These are phyloP conservation scores for Apodospora peruviana DNA, from an alignment of 495 filamentous ascomycete species.

Conservation along the genomic window DNA sequence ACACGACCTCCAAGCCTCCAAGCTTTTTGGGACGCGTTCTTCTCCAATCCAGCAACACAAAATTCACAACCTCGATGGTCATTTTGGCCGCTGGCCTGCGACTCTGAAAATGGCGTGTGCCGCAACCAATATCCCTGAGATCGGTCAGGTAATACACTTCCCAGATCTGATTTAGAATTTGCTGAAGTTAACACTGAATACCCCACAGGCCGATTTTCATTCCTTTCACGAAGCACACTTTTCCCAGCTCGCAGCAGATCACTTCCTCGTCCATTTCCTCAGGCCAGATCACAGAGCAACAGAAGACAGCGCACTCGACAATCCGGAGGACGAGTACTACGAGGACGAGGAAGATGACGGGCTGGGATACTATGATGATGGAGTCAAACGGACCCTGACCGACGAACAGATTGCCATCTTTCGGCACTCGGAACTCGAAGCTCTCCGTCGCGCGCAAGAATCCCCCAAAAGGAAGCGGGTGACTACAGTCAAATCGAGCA, in stretches of 20 bases:
- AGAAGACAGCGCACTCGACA: conserved; percentile 5
- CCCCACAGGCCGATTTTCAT: conserved; percentile 69
- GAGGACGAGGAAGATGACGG: conserved; percentile 58
- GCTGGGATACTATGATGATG: conserved; percentile 85
- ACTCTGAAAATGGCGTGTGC: too few relatives aligned
- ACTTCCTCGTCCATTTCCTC: conserved; percentile 48
- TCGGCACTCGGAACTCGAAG: conserved; percentile 80
- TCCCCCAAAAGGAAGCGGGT: conserved; percentile 13
- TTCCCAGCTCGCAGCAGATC: conserved; percentile 33
- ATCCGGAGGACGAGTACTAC: conserved; percentile 29
- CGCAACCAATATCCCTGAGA: too few relatives aligned
- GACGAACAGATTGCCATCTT: conserved; percentile 90
- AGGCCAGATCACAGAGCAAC: conserved; percentile 14
- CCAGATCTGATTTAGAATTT: too few relatives aligned
- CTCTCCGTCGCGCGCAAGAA: conserved; percentile 49
- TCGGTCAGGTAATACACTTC: too few relatives aligned
- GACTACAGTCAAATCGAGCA: conserved; percentile 2
- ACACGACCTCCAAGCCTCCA: too few relatives aligned
- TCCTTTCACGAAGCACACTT: conserved; percentile 66
- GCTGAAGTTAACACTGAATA: too few relatives aligned
- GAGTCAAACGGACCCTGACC: conserved; percentile 84
- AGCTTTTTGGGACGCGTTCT: too few relatives aligned
- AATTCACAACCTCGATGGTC: too few relatives aligned
- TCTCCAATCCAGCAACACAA: too few relatives aligned
- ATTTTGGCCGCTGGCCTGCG: too few relatives aligned